Base-by-base conservation (phyloP, 257 asterid genomes). In the Capsicum pubescens region DNA sequence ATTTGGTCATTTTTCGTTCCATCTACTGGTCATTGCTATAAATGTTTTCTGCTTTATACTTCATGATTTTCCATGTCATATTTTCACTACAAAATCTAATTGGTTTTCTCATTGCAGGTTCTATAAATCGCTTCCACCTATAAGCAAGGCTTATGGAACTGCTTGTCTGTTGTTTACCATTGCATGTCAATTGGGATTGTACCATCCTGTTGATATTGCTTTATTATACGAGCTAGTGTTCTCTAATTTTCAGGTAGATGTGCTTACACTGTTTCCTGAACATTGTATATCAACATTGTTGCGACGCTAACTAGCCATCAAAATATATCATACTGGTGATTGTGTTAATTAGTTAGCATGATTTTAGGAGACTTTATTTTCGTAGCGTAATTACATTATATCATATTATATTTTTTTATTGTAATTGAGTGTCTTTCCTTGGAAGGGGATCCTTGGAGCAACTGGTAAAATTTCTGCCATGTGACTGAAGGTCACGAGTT, bases 101-200 rank as follows among this genome's bases (percentile, higher is more conserved):
- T 85, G 64, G 64, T 86, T 55, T 44, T 12, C 78, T 76, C 71
- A 74, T 79, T 86, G 58, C 94, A 96, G 99, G 87, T 96, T 58
- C 88, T 96, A 94, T 68, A 87, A 93, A 61, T 93, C 98, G 64
- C 98, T 96, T 90, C 99, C 99, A 32, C 98, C 99, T 16, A 91
- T 97, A 72, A 93, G 95, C 90, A 95, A 91, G 93, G 93, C 93
- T 64, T 97, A 91, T 88, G 99, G 99, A 81, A 97, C 98, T 70
- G 91, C 91, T 13, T 97, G 98, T 91, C 89, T 97, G 50, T 16
- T 86, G 69, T 82, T 83, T 79, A 92, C 98, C 3, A 87, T 91
- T 72, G 93, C 89, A 76, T 87, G 85, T 76, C 97, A 92, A 83
- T 12, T 95, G 84, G 98, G 98, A 88, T 76, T 95, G 36, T 89